phyloP scores from a whole-genome alignment of 768 basidiomycete genomes.

The Asterophora lycoperdoides region DNA sequence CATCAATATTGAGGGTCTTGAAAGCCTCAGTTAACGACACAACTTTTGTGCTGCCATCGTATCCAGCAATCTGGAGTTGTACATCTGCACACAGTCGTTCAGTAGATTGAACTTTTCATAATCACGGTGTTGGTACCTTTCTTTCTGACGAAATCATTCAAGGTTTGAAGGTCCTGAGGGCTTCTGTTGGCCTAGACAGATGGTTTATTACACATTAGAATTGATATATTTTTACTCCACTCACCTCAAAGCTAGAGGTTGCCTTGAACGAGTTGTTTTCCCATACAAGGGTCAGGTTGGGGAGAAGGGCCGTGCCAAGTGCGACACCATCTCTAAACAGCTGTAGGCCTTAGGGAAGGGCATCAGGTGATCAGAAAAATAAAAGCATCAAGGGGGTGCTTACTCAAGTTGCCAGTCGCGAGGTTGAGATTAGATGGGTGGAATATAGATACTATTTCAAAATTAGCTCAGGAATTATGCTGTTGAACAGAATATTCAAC shows the following conservation, averaged over 20 bases:
- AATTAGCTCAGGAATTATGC: neutral
- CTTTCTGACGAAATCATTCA: slow-evolving; percentile 64
- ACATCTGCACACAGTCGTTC: slow-evolving; percentile 38
- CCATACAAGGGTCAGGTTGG: slow-evolving; percentile 52
- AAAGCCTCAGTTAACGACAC: slow-evolving; percentile 59
- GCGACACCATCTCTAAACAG: slow-evolving; percentile 46
- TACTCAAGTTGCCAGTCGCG: slow-evolving; percentile 58
- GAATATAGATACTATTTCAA: slow-evolving; percentile 46
- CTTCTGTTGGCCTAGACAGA: slow-evolving; percentile 50
- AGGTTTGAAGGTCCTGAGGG: slow-evolving; percentile 54
- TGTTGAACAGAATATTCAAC: neutral
- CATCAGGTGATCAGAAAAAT: neutral
- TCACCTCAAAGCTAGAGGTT: slow-evolving; percentile 47
- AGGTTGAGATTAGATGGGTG: slow-evolving; percentile 70
- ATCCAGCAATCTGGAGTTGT: slow-evolving; percentile 53
- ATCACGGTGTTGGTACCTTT: slow-evolving; percentile 35
- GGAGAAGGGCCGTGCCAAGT: slow-evolving; percentile 59
- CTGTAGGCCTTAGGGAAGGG: slow-evolving; percentile 42
- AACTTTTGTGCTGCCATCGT: slow-evolving; percentile 54
- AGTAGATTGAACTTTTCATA: no score
- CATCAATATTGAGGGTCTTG: slow-evolving; percentile 49
- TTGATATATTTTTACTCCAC: slow-evolving; percentile 16
- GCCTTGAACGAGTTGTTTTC: slow-evolving; percentile 57
- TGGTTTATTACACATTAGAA: slow-evolving; percentile 6
- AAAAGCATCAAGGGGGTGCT: slow-evolving; percentile 14